Percentiles rank a stretch among this genome's conserved stretches.
phyloP scores from a whole-genome alignment of 23 red algal species.

The Chondrus crispus region DNA sequence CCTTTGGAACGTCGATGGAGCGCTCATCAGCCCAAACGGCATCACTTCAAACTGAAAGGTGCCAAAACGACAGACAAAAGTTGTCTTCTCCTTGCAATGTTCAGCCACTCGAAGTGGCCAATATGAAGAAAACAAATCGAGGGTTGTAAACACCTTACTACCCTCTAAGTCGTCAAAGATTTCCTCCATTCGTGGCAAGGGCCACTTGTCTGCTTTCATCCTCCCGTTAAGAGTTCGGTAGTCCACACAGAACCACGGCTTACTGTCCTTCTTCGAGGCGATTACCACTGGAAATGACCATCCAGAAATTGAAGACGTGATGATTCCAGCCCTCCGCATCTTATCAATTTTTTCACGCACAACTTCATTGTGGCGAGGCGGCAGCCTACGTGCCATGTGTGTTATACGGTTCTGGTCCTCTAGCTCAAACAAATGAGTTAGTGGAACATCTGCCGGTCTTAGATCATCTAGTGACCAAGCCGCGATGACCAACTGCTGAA shows the following conservation, averaged over 20 bases:
- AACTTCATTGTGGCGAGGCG: neutral
- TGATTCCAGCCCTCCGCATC: neutral
- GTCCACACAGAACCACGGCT: conserved; percentile 11
- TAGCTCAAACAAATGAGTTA: neutral
- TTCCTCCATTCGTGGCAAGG: neutral
- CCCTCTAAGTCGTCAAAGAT: neutral
- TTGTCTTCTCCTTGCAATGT: neutral
- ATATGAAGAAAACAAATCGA: neutral
- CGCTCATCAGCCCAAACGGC: conserved; percentile 13
- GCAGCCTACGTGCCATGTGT: neutral
- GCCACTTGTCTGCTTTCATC: neutral
- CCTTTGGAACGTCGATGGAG: neutral
- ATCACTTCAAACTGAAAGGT: neutral
- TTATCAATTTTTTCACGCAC: neutral
- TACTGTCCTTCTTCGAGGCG: neutral
- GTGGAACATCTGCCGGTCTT: neutral
- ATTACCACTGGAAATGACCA: conserved; percentile 18
- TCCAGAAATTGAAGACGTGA: neutral
- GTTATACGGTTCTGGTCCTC: neutral
- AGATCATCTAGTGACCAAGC: neutral
- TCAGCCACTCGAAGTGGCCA: no score
- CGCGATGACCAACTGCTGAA: no score
- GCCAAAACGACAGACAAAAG: neutral
- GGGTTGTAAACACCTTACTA: neutral
- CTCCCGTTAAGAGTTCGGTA: neutral